Conservation (phyloP, 441 rosid genomes). For the Croton setiger region DNA sequence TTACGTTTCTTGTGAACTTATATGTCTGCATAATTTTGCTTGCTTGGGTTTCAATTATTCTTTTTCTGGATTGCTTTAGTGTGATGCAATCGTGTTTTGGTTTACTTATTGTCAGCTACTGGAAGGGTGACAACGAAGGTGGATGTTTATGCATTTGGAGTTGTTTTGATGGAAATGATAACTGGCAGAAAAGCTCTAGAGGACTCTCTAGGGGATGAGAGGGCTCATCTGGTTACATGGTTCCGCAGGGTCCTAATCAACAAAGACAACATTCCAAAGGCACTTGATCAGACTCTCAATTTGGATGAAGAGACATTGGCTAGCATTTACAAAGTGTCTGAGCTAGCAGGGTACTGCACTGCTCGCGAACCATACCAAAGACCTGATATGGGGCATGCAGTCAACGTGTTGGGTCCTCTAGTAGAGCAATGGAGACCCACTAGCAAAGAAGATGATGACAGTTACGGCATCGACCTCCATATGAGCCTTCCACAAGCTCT, state of each 20-base stretch:
- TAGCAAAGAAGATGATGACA: conserved; percentile 24
- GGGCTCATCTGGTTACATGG: conserved; percentile 40
- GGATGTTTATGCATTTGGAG: conserved; percentile 42
- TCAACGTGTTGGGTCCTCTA: conserved; percentile 37
- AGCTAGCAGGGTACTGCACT: conserved; percentile 46
- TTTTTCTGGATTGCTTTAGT: conserved; percentile 6
- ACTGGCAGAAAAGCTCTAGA: conserved; percentile 45
- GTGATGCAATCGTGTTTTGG: not conserved
- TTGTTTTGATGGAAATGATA: conserved; percentile 41
- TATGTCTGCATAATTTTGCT: not conserved
- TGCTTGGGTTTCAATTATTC: not conserved
- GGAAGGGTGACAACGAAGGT: conserved; percentile 46
- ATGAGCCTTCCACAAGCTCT: conserved; percentile 39
- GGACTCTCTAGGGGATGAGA: conserved; percentile 31
- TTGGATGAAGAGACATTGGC: conserved; percentile 32
- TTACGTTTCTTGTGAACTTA: not conserved
- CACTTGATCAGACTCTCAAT: conserved; percentile 27
- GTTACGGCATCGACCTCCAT: conserved; percentile 25
- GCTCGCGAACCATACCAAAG: conserved; percentile 37
- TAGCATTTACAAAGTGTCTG: conserved; percentile 39
- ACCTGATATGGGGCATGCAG: conserved; percentile 48
- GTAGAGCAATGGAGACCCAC: conserved; percentile 46
- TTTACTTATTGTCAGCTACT: conserved; percentile 28
- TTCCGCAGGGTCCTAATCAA: conserved; percentile 33
- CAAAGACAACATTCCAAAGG: conserved; percentile 31